Percentiles rank a stretch among this genome's conserved stretches.
Conservation (phyloP, 2,329 filamentous ascomycete genomes). For the Chaetomiaceae sp. region DNA sequence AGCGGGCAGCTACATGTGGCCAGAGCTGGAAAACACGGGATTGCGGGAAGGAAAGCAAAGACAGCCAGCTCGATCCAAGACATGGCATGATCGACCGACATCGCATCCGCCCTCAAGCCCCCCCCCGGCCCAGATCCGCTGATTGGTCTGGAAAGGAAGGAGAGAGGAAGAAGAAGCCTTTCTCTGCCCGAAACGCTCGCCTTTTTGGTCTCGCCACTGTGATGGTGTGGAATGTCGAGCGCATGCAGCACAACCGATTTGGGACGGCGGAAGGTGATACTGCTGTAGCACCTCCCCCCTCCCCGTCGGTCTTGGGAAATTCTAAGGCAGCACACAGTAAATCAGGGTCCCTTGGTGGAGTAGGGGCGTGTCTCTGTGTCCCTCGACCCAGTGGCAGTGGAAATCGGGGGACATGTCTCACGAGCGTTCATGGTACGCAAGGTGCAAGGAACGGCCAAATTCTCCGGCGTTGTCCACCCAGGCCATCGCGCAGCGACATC, state of each 20-base stretch:
- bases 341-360: neutral
- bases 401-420: conserved; percentile 2
- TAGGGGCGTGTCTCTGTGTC: neutral
- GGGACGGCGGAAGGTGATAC: conserved; percentile 6
- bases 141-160: neutral
- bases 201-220: neutral
- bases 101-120: neutral
- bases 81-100: neutral
- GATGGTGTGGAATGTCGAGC: neutral
- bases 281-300: neutral
- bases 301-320: neutral
- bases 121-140: neutral
- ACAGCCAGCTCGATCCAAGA: neutral
- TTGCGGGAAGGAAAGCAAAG: neutral
- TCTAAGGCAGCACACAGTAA: neutral
- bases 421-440: neutral
- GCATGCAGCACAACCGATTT: conserved; percentile 11
- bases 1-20: conserved; percentile 1
- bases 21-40: neutral
- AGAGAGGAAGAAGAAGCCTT: neutral
- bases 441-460: neutral
- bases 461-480: neutral
- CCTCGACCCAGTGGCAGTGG: neutral
- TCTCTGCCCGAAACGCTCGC: neutral
- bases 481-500: neutral